These are phyloP conservation scores for Carex littledalei DNA, from an alignment of 176 grass and related monocot species.

Conservation along the genomic window DNA sequence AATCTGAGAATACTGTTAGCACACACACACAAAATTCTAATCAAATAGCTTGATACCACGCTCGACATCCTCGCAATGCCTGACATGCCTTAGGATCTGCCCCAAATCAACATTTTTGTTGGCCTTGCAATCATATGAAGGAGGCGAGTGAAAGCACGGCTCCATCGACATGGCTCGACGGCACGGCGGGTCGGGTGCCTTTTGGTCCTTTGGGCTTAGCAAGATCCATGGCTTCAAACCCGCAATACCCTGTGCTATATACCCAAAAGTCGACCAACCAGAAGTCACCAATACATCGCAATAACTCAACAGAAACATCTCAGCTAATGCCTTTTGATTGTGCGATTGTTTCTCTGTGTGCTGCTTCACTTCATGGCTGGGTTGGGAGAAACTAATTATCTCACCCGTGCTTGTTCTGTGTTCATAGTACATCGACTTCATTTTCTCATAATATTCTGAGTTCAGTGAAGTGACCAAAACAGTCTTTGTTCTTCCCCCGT, in stretches of 20 bases:
- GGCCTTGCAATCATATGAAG: conserved; percentile 47
- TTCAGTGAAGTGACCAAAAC: conserved; percentile 56
- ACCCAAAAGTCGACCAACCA: conserved; percentile 69
- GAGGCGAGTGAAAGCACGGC: conserved; percentile 66
- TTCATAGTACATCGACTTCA: conserved; percentile 40
- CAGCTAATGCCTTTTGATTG: conserved; percentile 66
- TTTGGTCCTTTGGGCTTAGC: conserved; percentile 38
- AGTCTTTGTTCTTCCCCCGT: conserved; percentile 27
- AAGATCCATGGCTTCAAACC: conserved; percentile 60
- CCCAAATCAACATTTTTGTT: conserved; percentile 39
- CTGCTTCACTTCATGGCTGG: conserved; percentile 58
- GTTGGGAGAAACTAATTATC: conserved; percentile 42
- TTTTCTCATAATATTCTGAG: conserved; percentile 49
- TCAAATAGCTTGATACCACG: conserved; percentile 67
- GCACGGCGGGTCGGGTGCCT: conserved; percentile 31
- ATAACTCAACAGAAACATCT: conserved; percentile 82
- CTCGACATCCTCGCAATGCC: conserved; percentile 72
- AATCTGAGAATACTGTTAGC: neutral
- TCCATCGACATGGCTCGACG: conserved; percentile 55
- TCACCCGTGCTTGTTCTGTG: conserved; percentile 35
- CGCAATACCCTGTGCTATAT: conserved; percentile 48
- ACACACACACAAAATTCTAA: neutral
- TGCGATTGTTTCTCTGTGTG: conserved; percentile 42
- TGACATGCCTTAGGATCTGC: conserved; percentile 40
- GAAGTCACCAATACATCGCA: conserved; percentile 54